A percentile compares a stretch with the other conserved stretches of the same genome.
Conservation (phyloP, 768 basidiomycete species). For the Russula griseocarnosa region DNA sequence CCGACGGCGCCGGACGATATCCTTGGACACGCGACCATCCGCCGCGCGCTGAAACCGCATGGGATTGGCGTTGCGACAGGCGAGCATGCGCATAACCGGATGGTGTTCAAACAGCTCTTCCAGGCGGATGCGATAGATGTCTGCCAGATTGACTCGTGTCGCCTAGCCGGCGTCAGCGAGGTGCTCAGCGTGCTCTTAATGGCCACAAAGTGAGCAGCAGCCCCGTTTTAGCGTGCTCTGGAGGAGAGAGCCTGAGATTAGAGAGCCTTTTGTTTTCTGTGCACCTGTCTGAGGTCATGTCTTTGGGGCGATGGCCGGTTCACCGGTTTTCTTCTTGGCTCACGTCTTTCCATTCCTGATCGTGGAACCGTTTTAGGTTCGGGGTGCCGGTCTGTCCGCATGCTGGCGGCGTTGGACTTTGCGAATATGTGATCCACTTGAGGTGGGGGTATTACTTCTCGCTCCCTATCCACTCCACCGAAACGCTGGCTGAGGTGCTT, state of each 20-base stretch:
- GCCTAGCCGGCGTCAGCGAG: conserved; percentile 90
- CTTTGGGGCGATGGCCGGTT: not conserved
- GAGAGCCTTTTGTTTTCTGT: not conserved
- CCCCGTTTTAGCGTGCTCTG: not conserved
- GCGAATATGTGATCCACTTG: conserved; percentile 86
- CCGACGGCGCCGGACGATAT: conserved; percentile 91
- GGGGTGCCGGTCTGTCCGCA: conserved; percentile 88
- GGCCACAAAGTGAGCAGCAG: conserved; percentile 64
- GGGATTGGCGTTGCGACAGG: conserved; percentile 92
- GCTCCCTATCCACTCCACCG: not conserved
- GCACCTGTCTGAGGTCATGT: not conserved
- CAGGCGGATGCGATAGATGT: conserved; percentile 93
- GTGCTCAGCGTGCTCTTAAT: conserved; percentile 86
- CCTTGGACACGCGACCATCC: conserved; percentile 76
- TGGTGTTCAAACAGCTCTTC: conserved; percentile 93
- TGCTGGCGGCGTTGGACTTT: conserved; percentile 90
- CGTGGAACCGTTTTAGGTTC: conserved; percentile 47
- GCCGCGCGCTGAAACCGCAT: conserved; percentile 69
- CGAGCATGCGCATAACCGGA: conserved; percentile 91
- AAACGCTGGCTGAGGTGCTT: not conserved
- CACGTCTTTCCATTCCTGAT: not conserved
- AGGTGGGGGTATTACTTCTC: conserved; percentile 40
- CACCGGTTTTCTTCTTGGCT: not conserved
- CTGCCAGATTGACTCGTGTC: conserved; percentile 91
- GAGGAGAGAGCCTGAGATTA: not conserved